Base-by-base conservation (phyloP, 495 filamentous ascomycete genomes). In the Penicillium herquei region DNA sequence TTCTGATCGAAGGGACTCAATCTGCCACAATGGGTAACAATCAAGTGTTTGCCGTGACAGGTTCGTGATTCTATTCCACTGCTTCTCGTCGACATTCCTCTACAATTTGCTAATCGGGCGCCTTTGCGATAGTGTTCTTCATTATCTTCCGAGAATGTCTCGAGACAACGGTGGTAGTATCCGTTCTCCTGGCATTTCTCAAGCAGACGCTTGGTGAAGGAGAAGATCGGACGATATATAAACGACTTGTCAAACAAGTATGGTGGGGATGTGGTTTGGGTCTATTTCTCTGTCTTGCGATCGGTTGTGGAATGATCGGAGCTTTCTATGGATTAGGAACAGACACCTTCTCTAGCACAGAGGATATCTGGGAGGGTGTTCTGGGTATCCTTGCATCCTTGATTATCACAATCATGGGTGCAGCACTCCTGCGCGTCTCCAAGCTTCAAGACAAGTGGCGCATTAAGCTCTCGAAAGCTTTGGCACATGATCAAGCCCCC, bases 371-470 rank as follows among this genome's bases (percentile, higher is more conserved):
- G 81, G 91, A 96, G 64, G 90, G 89, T 51, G 76, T 84, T 7
- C 87, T 96, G 51, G 79, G 78, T 11, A 70, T 93, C 33, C 51
- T 93, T 35, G 87, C 90, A 1, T 78, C 82, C 11, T 45, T 92
- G 46, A 88, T 96, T 67, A 92, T 96, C 65, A 85, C 87, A 34
- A 62, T 90, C 48, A 85, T 94, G 67, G 91, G 91, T 30, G 84
- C 84, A 10, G 88, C 88, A 8, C 80, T 94, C 18, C 76, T 96
- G 7, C 82, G 91, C n/a, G 83, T 96, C 40, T 87, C 84, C 46
- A 93, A 92, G 71, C 81, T 92, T 65, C 87, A 91, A 66, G 88
- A 90, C 43, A 91, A 92, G 67, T 96, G 91, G 91, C 82, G 83
- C 12, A 71, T 86, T 52, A 92, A 91, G 79, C 78, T 96, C n/a